Evolutionary conservation across 2,329 filamentous ascomycete genomes (phyloP).

Genomic region (Cladophialophora chaetospira): DNA sequence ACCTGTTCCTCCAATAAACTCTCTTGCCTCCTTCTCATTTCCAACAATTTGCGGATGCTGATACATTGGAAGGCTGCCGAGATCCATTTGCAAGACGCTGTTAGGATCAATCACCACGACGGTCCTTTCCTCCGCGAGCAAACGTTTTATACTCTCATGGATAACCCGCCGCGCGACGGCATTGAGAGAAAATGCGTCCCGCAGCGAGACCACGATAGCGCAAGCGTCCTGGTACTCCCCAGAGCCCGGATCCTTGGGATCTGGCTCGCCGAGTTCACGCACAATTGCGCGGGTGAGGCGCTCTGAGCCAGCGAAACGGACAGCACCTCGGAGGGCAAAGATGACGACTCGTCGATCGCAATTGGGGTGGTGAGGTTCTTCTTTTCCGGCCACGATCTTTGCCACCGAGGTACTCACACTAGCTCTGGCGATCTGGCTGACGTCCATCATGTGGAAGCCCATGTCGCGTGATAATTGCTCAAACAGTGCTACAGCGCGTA

Average conservation of each 20-base stretch:
- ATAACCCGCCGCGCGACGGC: conserved; percentile 17
- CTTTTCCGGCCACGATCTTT: conserved; percentile 19
- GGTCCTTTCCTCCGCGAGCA: conserved; percentile 13
- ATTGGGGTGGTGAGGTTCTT: conserved; percentile 23
- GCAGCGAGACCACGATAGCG: conserved; percentile 18
- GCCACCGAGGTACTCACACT: conserved; percentile 25
- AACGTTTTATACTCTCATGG: conserved; percentile 23
- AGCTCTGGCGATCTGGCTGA: conserved; percentile 22
- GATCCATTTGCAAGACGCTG: conserved; percentile 21
- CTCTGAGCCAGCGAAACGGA: conserved; percentile 22
- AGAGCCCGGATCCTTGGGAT: conserved; percentile 22
- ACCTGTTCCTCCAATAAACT: conserved; percentile 19
- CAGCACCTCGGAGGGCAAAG: conserved; percentile 21
- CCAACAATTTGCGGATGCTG: conserved; percentile 19
- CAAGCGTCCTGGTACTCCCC: conserved; percentile 21
- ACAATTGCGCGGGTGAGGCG: conserved; percentile 23
- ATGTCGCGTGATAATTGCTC: conserved; percentile 23
- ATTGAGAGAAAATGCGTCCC: conserved; percentile 23
- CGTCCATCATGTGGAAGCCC: conserved; percentile 27
- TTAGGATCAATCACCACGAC: conserved; percentile 24
- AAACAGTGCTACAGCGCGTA: conserved; percentile 20
- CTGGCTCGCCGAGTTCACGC: conserved; percentile 21
- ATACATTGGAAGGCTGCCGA: conserved; percentile 12
- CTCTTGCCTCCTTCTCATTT: conserved; percentile 21
- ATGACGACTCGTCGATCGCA: conserved; percentile 21